Evolutionary conservation across 441 rosid species (phyloP), one percentile per base, ranked within the genome.

Genomic region (Daphne laureola): DNA sequence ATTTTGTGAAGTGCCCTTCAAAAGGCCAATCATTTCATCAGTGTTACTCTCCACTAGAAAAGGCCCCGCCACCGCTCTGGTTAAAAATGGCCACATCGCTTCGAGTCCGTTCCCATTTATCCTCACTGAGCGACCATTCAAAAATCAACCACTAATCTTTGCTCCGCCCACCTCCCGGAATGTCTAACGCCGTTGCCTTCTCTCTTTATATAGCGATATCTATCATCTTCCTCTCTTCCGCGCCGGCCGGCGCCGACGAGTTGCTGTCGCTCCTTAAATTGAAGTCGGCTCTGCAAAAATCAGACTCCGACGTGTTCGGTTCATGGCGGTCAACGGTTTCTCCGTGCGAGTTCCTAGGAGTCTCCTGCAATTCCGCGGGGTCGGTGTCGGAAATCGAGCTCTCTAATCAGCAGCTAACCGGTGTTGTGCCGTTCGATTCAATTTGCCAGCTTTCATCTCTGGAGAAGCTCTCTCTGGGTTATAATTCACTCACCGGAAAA

Each of bases 321-420:
- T 78, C 95, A 1, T 92, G 98, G 98, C 58, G 31, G 25, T 52
- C 81, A 8, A 14, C 23, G 8, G 21, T 26, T 43, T 51, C 52
- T 42, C 12, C 61, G 0, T 88, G 95, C 61, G 12, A 53, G 9
- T 92, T 88, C 79, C 8, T 65, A 18, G 98, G 98, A 65, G 61
- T 92, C 70, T 70, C 82, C 17, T 88, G 96, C 55, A 61, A 73
- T 52, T 51, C 64, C 0, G 43, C 12, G 2, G 55, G 73, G 26
- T 73, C 70, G 14, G 96, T 92, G 46, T 64, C 63, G 8, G 85
- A 78, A 69, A 78, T 92, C 51, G 92, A 88, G 57, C 95, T 92
- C 59, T 79, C 96, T 0, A 51, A 31, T 14, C 77, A 4, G 11
- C 59, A 60, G 17, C 65, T 92, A 55, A 17, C 45, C 0, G 96